These are phyloP conservation scores for Exophiala aquamarina DNA, from an alignment of 2,329 filamentous ascomycete genomes.

Conservation along the genomic window DNA sequence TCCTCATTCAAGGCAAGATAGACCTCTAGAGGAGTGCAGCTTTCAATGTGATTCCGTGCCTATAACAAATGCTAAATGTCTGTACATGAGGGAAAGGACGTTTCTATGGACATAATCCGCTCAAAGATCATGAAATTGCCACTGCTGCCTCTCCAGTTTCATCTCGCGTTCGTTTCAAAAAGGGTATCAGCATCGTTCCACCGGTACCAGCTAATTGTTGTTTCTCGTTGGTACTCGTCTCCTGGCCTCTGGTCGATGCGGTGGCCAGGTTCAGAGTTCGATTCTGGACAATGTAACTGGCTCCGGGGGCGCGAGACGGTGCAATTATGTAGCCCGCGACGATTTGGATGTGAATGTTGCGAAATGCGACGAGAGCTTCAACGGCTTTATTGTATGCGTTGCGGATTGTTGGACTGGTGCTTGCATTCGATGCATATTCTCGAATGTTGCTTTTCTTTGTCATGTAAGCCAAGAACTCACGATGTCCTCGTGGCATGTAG, in stretches of 20 bases:
- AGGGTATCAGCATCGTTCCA: constrained; percentile 55
- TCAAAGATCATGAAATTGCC: not conserved
- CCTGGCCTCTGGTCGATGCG: constrained; percentile 39
- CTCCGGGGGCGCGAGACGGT: constrained; percentile 33
- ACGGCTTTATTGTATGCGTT: constrained; percentile 16
- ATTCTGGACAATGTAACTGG: constrained; percentile 17
- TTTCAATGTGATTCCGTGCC: no score
- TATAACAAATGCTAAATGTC: no score
- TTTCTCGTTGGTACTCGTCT: constrained; percentile 27
- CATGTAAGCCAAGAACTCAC: constrained; percentile 51
- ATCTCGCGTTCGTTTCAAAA: constrained; percentile 53
- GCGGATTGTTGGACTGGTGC: constrained; percentile 34
- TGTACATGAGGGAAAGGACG: not conserved
- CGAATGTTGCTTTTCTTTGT: constrained; percentile 47
- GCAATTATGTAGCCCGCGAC: constrained; percentile 55
- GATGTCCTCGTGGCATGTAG: constrained; percentile 56
- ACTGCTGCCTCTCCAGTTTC: constrained; percentile 37
- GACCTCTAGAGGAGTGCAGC: no score
- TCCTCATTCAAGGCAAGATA: no score
- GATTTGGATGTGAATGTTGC: constrained; percentile 54
- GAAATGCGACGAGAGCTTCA: constrained; percentile 42
- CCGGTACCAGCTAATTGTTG: constrained; percentile 50
- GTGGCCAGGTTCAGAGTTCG: constrained; percentile 45
- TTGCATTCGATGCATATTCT: constrained; percentile 40
- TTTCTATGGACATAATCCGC: not conserved